Percentiles rank a stretch among this genome's conserved stretches.
Evolutionary conservation across 495 filamentous ascomycete genomes (phyloP).

Genomic region (Evernia prunastri): DNA sequence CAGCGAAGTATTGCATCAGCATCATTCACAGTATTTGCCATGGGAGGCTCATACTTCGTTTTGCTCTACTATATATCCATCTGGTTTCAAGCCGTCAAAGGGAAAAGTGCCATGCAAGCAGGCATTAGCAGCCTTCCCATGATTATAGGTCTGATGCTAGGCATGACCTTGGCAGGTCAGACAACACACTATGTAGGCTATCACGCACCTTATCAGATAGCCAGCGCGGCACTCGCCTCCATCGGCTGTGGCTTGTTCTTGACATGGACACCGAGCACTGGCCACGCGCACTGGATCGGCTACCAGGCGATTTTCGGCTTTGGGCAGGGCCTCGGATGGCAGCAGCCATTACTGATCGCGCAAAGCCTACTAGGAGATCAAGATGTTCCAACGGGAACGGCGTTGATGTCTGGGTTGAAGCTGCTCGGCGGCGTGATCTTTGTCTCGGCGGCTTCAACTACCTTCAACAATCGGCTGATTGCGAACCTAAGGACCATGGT

Average conservation of each 20-base stretch:
- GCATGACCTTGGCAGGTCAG: no score
- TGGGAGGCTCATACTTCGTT: conserved; percentile 38
- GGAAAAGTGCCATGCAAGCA: conserved; percentile 37
- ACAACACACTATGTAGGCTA: conserved; percentile 21
- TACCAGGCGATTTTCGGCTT: conserved; percentile 48
- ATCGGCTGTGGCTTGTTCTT: conserved; percentile 45
- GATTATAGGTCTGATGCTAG: no score
- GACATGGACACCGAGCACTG: conserved; percentile 41
- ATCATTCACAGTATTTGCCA: conserved; percentile 24
- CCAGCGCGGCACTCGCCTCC: conserved; percentile 7
- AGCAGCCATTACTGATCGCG: conserved; percentile 28
- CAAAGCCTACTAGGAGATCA: conserved; percentile 28
- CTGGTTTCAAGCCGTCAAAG: conserved; percentile 51
- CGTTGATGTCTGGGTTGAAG: conserved; percentile 28
- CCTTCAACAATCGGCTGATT: conserved; percentile 39
- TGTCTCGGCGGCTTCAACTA: conserved; percentile 38
- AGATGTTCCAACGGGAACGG: conserved; percentile 53
- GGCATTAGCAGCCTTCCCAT: conserved; percentile 49
- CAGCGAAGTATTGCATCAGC: conserved; percentile 21
- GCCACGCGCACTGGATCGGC: conserved; percentile 49
- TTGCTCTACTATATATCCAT: conserved; percentile 53
- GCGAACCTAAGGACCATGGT: conserved; percentile 29
- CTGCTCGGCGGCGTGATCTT: conserved; percentile 42
- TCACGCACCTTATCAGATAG: conserved; percentile 21
- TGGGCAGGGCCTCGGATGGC: conserved; percentile 30